A percentile compares a stretch with the other conserved stretches of the same genome.
Conservation (phyloP, 306 rosid species). For the Vigna mungo region DNA sequence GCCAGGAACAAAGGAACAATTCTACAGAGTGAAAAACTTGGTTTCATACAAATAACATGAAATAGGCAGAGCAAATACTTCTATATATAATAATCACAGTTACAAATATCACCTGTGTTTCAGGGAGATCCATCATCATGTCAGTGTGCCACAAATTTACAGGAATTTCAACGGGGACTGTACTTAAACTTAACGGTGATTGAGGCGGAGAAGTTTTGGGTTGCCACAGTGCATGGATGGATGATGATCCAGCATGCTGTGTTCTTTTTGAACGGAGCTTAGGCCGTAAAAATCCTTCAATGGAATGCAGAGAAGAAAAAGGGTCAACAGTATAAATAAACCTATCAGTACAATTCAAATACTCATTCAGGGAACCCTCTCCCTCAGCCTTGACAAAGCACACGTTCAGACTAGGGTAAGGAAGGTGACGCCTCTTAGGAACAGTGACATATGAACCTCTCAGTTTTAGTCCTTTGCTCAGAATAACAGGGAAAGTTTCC, state of each 20-base stretch:
- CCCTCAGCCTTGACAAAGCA: slow-evolving; percentile 76
- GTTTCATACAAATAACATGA: slow-evolving; percentile 26
- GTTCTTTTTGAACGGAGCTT: slow-evolving; percentile 57
- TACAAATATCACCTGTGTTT: slow-evolving; percentile 59
- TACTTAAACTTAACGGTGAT: slow-evolving; percentile 55
- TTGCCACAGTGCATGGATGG: slow-evolving; percentile 50
- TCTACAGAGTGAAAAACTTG: background rate
- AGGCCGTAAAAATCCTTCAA: slow-evolving; percentile 81
- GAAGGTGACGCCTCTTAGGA: slow-evolving; percentile 65
- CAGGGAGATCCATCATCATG: slow-evolving; percentile 60
- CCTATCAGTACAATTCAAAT: no score
- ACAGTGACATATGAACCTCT: slow-evolving; percentile 71
- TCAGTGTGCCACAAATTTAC: slow-evolving; percentile 40
- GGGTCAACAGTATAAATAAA: slow-evolving; percentile 64
- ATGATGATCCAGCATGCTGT: slow-evolving; percentile 41
- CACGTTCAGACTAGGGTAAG: slow-evolving; percentile 75
- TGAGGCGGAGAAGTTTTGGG: slow-evolving; percentile 57
- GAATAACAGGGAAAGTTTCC: slow-evolving; percentile 85
- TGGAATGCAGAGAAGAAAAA: slow-evolving; percentile 69
- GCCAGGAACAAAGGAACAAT: no score
- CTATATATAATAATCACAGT: slow-evolving; percentile 15
- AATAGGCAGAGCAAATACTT: background rate
- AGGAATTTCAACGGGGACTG: slow-evolving; percentile 52
- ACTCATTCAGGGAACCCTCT: slow-evolving; percentile 66
- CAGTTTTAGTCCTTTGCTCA: slow-evolving; percentile 61